Conservation (phyloP, 495 filamentous ascomycete genomes). For the Podospora pseudocomata region DNA sequence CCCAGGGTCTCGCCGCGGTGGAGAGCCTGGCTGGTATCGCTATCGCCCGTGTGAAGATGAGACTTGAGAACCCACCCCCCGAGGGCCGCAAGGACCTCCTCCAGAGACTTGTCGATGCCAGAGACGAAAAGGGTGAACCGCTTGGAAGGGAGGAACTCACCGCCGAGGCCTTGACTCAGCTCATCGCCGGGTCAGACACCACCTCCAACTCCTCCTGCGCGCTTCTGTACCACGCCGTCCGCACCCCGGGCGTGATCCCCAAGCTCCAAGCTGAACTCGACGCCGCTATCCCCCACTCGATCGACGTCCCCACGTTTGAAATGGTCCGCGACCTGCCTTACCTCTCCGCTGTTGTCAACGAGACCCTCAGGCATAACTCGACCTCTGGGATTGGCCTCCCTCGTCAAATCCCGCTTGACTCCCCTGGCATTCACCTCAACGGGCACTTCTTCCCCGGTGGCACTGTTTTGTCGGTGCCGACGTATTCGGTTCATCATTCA, state of each 20-base stretch:
- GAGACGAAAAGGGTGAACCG: conserved; percentile 70
- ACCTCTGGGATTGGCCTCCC: conserved; percentile 88
- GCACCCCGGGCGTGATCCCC: conserved; percentile 65
- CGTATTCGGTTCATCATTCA: conserved; percentile 84
- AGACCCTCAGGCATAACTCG: conserved; percentile 85
- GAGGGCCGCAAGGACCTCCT: conserved; percentile 70
- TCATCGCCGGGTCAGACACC: conserved; percentile 88
- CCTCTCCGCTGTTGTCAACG: conserved; percentile 75
- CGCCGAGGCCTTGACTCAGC: conserved; percentile 82
- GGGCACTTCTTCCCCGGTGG: conserved; percentile 68
- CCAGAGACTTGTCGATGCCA: conserved; percentile 79
- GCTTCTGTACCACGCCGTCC: conserved; percentile 69
- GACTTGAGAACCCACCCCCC: conserved; percentile 63
- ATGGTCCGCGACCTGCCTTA: conserved; percentile 74
- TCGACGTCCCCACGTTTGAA: conserved; percentile 65
- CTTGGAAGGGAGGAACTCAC: conserved; percentile 77
- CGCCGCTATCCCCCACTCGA: conserved; percentile 54
- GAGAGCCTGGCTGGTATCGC: conserved; percentile 70
- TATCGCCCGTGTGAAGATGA: conserved; percentile 71
- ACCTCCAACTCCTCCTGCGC: conserved; percentile 89
- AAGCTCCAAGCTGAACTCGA: conserved; percentile 75
- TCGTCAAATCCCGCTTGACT: conserved; percentile 65
- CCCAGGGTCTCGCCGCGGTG: conserved; percentile 58
- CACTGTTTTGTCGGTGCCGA: conserved; percentile 77
- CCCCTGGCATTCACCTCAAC: conserved; percentile 41